phyloP scores from a whole-genome alignment of 257 asterid genomes.

The Ocimum tenuiflorum region DNA sequence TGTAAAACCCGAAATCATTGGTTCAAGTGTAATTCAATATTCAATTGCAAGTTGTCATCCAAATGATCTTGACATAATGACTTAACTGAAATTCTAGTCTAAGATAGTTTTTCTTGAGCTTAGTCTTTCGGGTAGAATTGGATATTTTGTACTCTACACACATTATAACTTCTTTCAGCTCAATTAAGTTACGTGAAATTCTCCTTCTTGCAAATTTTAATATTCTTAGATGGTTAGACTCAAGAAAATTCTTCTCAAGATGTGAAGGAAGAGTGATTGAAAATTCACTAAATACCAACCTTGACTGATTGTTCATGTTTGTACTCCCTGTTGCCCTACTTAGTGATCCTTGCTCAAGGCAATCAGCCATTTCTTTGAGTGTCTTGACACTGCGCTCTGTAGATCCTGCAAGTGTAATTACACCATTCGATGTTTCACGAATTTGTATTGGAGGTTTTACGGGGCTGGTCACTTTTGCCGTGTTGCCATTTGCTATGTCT shows the following conservation, averaged over 20 bases:
- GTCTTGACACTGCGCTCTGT: slow-evolving; percentile 76
- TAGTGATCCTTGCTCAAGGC: slow-evolving; percentile 90
- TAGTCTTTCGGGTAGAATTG: neutral
- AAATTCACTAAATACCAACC: slow-evolving; percentile 36
- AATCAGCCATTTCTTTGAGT: slow-evolving; percentile 90
- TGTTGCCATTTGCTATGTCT: slow-evolving; percentile 66
- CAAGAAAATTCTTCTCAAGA: neutral
- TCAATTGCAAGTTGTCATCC: neutral
- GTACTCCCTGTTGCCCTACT: slow-evolving; percentile 98
- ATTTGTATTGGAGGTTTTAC: slow-evolving; percentile 92
- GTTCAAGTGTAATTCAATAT: neutral
- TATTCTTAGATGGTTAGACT: neutral
- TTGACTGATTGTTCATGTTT: slow-evolving; percentile 93
- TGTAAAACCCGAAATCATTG: neutral
- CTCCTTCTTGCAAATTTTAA: neutral
- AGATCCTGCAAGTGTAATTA: slow-evolving; percentile 96
- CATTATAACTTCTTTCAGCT: neutral
- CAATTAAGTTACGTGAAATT: neutral
- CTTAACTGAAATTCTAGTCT: neutral
- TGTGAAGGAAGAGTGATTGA: neutral
- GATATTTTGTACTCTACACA: neutral
- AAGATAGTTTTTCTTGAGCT: neutral
- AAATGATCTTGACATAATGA: neutral
- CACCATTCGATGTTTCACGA: slow-evolving; percentile 96
- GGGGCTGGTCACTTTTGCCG: slow-evolving; percentile 56